Evolutionary conservation across 495 filamentous ascomycete genomes (phyloP), one percentile per base, ranked within the genome.

Genomic region (Pyrenula aspistea): DNA sequence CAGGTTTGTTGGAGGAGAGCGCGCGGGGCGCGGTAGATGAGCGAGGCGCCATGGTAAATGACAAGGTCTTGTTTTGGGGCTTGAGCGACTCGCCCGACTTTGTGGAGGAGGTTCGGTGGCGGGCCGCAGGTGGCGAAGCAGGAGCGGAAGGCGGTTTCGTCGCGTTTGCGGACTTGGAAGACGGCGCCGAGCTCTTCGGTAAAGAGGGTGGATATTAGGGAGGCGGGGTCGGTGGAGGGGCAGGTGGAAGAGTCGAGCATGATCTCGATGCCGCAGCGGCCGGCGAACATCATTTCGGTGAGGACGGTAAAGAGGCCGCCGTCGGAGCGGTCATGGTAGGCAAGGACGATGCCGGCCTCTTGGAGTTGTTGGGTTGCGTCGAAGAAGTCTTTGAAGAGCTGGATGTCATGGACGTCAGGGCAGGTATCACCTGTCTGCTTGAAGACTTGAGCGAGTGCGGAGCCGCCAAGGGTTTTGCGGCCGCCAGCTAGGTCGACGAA

Each of bases 261-360:
- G 47, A 97, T 73, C 55, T 92, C 85, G 22, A 88, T 80, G 58
- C 94, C 94, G 62, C 91, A 95, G 49, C 93, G 84, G 24, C 93
- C 93, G 11, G 93, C 93, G 63, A 98, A 96, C 83, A 95, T 94
- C 93, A 97, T 97, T 68, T 98, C 93, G 11, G 83, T 87, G 11
- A 97, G 75, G 8, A 92, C 90, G 12, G 92, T 96, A 62, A 97
- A 82, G 2, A 98, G 73, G 63, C 93, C 93, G 69, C 94, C 93
- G 61, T 97, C 93, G 15, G 89, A 95, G 31, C 85, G 79, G 65
- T 97, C 93, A 66, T 98, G 93, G 64, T 97, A 97, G 19, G 93
- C 94, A 22, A 97, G 78, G 24, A 98, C 91, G 59, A 96, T 79
- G 15, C 84, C 87, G 48, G 84, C 78, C 64, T 95, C 85, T 66